Percentiles rank a stretch among this genome's conserved stretches.
Conservation (phyloP, 345 rosid species). For the Citropsis articulata region DNA sequence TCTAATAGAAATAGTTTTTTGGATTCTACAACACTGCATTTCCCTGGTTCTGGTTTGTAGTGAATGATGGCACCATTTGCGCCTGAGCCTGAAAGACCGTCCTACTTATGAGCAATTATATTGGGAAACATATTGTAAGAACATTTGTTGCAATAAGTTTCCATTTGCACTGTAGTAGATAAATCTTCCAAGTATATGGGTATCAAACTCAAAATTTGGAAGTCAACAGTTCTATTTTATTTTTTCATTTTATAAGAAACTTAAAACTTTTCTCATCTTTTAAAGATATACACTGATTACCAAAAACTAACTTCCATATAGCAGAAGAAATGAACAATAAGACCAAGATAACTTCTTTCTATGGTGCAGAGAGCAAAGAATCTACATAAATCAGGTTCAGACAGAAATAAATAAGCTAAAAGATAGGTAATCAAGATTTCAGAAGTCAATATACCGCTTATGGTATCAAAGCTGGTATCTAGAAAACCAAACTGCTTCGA, state of each 20-base stretch:
- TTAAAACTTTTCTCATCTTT: background rate
- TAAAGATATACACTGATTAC: background rate
- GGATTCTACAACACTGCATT: slow-evolving; percentile 74
- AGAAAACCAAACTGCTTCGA: slow-evolving; percentile 74
- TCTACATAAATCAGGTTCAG: background rate
- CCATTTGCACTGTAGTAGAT: background rate
- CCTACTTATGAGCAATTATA: slow-evolving; percentile 11
- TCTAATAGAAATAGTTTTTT: slow-evolving; percentile 77
- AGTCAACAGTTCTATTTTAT: too few relatives aligned
- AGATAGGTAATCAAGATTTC: slow-evolving; percentile 12
- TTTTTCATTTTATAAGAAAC: too few relatives aligned
- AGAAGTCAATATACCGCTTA: slow-evolving; percentile 62
- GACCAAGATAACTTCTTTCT: background rate
- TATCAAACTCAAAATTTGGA: too few relatives aligned
- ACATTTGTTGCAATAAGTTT: background rate
- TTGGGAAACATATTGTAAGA: background rate
- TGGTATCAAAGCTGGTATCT: slow-evolving; percentile 96
- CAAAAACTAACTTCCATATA: background rate
- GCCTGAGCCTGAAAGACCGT: slow-evolving; percentile 69
- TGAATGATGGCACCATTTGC: slow-evolving; percentile 97
- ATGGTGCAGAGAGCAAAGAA: background rate
- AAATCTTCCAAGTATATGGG: background rate
- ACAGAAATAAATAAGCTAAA: background rate
- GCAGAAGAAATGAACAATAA: background rate
- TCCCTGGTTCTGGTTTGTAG: slow-evolving; percentile 81